phyloP scores from a whole-genome alignment of 495 filamentous ascomycete species.

The Copromyces sp. region DNA sequence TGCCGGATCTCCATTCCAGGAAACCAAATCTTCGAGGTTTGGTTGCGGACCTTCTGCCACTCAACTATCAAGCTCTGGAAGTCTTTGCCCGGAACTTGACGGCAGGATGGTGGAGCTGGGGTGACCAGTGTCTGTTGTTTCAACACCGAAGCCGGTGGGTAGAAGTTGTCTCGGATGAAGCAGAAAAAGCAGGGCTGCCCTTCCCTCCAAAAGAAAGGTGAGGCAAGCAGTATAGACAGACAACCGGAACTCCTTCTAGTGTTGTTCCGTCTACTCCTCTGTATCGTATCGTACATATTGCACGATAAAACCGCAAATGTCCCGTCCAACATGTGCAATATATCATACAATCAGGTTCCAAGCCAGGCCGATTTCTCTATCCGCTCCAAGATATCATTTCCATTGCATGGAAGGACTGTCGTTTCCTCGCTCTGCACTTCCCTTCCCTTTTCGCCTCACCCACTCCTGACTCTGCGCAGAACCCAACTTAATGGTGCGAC shows the following conservation, averaged over 20 bases:
- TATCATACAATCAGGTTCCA: background rate
- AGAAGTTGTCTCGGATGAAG: conserved; percentile 6
- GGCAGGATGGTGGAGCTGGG: conserved; percentile 82
- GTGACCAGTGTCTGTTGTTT: conserved; percentile 76
- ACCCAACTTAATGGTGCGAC: background rate
- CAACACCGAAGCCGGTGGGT: conserved; percentile 63
- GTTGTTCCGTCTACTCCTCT: background rate
- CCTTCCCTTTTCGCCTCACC: background rate
- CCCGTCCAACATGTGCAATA: background rate
- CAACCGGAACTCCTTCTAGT: background rate
- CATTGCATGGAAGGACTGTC: background rate
- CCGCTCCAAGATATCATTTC: background rate
- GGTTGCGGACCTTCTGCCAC: conserved; percentile 35
- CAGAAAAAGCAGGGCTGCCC: background rate
- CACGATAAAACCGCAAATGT: background rate
- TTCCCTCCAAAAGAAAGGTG: background rate
- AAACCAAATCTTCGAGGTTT: conserved; percentile 55
- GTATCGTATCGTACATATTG: background rate
- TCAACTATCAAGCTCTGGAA: conserved; percentile 58
- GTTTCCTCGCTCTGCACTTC: background rate
- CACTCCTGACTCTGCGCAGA: background rate
- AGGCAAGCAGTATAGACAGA: background rate
- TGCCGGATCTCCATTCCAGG: conserved; percentile 84
- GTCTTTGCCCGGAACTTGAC: conserved; percentile 83
- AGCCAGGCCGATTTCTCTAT: background rate